Conservation (phyloP, 2,329 filamentous ascomycete species). For the Nothophoma quercina region DNA sequence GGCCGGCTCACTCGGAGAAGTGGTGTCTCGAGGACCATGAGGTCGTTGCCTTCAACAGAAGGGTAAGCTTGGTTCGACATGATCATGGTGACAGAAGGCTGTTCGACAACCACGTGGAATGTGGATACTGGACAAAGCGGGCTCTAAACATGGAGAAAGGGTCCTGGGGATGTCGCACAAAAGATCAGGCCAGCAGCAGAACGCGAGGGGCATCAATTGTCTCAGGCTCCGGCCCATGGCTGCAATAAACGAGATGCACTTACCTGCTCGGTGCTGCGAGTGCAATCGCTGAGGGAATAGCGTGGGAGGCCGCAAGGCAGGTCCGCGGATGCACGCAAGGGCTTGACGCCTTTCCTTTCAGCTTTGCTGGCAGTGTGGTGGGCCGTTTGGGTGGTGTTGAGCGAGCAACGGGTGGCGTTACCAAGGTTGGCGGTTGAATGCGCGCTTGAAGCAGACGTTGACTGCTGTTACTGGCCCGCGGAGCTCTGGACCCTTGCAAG, state of each 20-base stretch:
- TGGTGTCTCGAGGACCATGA: constrained; percentile 62
- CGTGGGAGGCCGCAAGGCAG: constrained; percentile 22
- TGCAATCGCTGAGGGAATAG: constrained; percentile 24
- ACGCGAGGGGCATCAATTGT: constrained; percentile 12
- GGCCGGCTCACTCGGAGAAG: constrained; percentile 77
- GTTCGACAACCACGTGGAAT: constrained; percentile 3
- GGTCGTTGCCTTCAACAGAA: constrained; percentile 11
- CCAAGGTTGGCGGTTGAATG: constrained; percentile 7
- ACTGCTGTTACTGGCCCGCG: constrained; percentile 1
- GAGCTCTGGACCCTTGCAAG: constrained; percentile 6
- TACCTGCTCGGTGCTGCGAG: constrained; percentile 24
- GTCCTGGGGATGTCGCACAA: constrained; percentile 1
- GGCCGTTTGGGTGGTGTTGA: constrained; percentile 25
- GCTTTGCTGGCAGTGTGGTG: constrained; percentile 17
- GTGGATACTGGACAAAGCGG: not conserved
- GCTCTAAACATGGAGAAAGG: not conserved
- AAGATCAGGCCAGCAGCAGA: constrained; percentile 4
- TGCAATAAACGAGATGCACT: constrained; percentile 24
- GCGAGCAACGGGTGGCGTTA: constrained; percentile 25
- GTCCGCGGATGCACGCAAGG: constrained; percentile 19
- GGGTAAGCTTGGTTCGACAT: constrained; percentile 15
- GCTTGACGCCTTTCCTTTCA: constrained; percentile 10
- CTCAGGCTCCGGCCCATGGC: constrained; percentile 4
- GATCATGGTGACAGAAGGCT: not conserved
- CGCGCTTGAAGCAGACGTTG: too few relatives aligned